phyloP scores from a whole-genome alignment of 2,329 filamentous ascomycete species.

The Colletotrichum viniferum region DNA sequence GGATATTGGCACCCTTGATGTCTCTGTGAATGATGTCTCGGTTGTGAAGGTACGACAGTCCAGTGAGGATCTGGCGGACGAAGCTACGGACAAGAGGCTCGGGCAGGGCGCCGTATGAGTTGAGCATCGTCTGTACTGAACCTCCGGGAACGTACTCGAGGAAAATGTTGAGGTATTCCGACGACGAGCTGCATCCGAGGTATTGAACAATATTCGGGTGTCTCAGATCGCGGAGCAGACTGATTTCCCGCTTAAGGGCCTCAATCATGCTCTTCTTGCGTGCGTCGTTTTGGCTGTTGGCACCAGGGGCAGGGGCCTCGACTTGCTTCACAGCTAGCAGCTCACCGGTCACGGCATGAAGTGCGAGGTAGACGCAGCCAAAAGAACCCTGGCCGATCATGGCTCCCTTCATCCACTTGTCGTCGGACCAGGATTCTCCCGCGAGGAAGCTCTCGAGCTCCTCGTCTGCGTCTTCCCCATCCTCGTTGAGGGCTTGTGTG shows the following conservation, averaged over 20 bases:
- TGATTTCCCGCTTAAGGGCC: slow-evolving; percentile 95
- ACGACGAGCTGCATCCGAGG: slow-evolving; percentile 90
- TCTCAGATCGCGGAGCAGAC: slow-evolving; percentile 88
- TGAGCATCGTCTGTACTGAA: slow-evolving; percentile 97
- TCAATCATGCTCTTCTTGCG: slow-evolving; percentile 99
- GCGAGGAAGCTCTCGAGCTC: slow-evolving; percentile 89
- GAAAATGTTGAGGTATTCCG: slow-evolving; percentile 97
- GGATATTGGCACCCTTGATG: slow-evolving; percentile 98
- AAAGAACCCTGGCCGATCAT: slow-evolving; percentile 97
- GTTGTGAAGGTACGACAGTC: slow-evolving; percentile 90
- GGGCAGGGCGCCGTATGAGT: slow-evolving; percentile 93
- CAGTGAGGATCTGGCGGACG: slow-evolving; percentile 91
- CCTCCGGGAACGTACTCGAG: slow-evolving; percentile 98
- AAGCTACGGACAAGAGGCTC: slow-evolving; percentile 96
- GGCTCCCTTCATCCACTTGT: slow-evolving; percentile 99
- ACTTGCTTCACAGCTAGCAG: slow-evolving; percentile 99
- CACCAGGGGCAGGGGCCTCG: slow-evolving; percentile 80
- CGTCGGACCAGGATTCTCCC: slow-evolving; percentile 92
- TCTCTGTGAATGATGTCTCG: slow-evolving; percentile 97
- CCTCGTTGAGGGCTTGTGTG: slow-evolving; percentile 83
- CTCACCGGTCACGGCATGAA: slow-evolving; percentile 95
- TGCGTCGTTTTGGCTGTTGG: slow-evolving; percentile 80
- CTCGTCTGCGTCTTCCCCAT: slow-evolving; percentile 90
- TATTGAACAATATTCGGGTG: slow-evolving; percentile 99
- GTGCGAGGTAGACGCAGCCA: slow-evolving; percentile 90